Conservation (phyloP, 2,329 filamentous ascomycete genomes). For the Aspergillus sp. region DNA sequence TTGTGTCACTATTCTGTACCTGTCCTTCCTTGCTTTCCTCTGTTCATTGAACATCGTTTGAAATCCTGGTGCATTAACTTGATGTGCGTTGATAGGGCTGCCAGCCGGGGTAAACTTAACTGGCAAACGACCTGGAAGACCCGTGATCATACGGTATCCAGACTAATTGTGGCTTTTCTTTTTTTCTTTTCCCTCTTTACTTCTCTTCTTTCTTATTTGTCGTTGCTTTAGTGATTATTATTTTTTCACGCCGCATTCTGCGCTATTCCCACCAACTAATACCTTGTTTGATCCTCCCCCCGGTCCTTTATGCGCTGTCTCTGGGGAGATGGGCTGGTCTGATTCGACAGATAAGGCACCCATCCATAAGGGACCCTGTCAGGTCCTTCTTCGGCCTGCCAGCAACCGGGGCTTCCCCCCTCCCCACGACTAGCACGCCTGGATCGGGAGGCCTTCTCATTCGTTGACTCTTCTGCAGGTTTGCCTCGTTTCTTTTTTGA, state of each 20-base stretch:
- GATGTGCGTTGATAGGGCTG: not conserved
- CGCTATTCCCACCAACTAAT: not conserved
- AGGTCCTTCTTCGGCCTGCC: not conserved
- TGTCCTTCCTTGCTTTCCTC: not conserved
- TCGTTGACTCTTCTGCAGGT: not conserved
- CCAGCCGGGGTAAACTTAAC: not conserved
- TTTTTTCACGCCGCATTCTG: not conserved
- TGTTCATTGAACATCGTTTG: not conserved
- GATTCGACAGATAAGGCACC: constrained; percentile 4
- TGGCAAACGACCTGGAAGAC: not conserved
- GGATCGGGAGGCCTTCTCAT: not conserved
- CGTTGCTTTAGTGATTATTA: not conserved
- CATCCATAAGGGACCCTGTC: not conserved
- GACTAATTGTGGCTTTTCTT: not conserved
- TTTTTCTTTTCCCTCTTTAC: not conserved
- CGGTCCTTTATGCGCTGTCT: not conserved
- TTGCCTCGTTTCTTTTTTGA: constrained; percentile 2
- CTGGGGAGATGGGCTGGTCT: not conserved
- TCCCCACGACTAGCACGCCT: not conserved
- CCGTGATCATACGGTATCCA: not conserved
- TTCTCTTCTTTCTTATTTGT: not conserved
- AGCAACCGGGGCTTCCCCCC: not conserved
- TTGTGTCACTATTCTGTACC: not conserved
- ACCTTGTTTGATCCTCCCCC: not conserved
- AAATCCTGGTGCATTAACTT: not conserved